Conservation (phyloP, 352 stramenopile genomes). For the Phytopythium montanum region DNA sequence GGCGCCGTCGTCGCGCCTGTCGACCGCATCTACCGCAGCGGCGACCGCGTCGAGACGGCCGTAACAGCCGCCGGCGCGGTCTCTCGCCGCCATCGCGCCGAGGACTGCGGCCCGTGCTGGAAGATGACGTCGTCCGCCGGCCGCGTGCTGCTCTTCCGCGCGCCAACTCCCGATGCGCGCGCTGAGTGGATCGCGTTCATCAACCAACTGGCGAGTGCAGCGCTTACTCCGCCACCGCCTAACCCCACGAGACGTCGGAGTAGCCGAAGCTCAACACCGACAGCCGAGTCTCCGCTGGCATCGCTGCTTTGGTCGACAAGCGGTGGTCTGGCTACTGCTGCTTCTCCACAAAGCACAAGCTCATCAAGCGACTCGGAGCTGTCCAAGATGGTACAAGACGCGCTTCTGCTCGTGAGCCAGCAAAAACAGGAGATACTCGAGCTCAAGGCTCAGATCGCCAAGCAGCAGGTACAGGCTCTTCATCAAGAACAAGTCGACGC, state of each 20-base stretch:
- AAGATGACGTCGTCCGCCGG: slow-evolving; percentile 57
- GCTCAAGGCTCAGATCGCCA: slow-evolving; percentile 31
- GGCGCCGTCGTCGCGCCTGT: slow-evolving; percentile 47
- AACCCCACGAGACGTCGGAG: neutral
- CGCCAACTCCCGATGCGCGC: slow-evolving; percentile 41
- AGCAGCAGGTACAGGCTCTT: slow-evolving; percentile 6
- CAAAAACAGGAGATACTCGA: slow-evolving; percentile 74
- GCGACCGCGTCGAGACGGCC: slow-evolving; percentile 12
- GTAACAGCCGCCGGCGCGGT: too few relatives aligned
- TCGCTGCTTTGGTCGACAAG: slow-evolving; percentile 11
- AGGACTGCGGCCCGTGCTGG: slow-evolving; percentile 71
- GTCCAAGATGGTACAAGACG: slow-evolving; percentile 61
- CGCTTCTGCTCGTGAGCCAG: slow-evolving; percentile 56
- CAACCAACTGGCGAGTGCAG: slow-evolving; percentile 26
- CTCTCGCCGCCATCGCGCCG: slow-evolving; percentile 10
- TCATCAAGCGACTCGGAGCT: slow-evolving; percentile 36
- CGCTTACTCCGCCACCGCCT: slow-evolving; percentile 6
- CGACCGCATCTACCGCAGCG: slow-evolving; percentile 52
- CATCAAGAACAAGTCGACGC: neutral
- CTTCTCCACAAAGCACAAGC: slow-evolving; percentile 7
- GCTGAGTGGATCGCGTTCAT: slow-evolving; percentile 52
- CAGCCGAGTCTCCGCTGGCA: slow-evolving; percentile 16
- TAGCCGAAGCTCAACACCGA: slow-evolving; percentile 9
- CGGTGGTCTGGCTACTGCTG: neutral
- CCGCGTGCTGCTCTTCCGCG: slow-evolving; percentile 61